These are phyloP conservation scores for Phytopythium mirpurense DNA, from an alignment of 352 stramenopile species.

Conservation along the genomic window DNA sequence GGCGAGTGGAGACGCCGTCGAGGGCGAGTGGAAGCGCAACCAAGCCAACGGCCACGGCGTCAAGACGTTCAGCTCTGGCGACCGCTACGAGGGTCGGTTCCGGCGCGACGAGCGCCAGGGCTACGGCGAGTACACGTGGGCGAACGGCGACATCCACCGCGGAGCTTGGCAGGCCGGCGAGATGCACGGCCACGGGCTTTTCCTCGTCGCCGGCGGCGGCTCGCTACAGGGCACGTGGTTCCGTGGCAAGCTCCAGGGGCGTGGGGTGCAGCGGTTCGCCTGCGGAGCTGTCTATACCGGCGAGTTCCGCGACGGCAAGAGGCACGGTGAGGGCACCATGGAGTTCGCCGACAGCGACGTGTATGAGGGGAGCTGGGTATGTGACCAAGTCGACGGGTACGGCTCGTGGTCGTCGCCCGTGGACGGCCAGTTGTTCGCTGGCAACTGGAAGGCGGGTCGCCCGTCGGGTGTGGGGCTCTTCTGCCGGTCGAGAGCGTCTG, in stretches of 20 bases:
- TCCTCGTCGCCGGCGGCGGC: constrained; percentile 23
- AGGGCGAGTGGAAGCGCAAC: constrained; percentile 60
- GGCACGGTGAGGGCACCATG: constrained; percentile 52
- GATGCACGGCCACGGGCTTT: constrained; percentile 69
- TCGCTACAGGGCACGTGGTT: constrained; percentile 45
- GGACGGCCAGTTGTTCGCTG: constrained; percentile 36
- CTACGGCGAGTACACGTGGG: constrained; percentile 68
- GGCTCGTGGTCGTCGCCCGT: constrained; percentile 50
- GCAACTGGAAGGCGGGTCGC: constrained; percentile 47
- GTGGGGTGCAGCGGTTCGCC: constrained; percentile 40
- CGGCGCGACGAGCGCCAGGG: constrained; percentile 50
- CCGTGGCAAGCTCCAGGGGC: constrained; percentile 34
- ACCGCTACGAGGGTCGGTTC: constrained; percentile 71
- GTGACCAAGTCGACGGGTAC: constrained; percentile 47
- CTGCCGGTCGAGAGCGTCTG: constrained; percentile 17
- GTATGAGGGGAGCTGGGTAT: constrained; percentile 65
- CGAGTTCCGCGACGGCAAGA: constrained; percentile 33
- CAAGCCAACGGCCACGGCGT: constrained; percentile 49
- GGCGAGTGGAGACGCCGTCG: constrained; percentile 48
- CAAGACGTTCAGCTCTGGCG: constrained; percentile 61
- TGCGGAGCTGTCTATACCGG: constrained; percentile 61
- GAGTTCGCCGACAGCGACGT: constrained; percentile 49
- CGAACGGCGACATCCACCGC: constrained; percentile 61
- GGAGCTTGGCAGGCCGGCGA: constrained; percentile 43
- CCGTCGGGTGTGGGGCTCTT: constrained; percentile 56